Evolutionary conservation across 805 yeast genomes (phyloP).

Genomic region (Candida ficus): DNA sequence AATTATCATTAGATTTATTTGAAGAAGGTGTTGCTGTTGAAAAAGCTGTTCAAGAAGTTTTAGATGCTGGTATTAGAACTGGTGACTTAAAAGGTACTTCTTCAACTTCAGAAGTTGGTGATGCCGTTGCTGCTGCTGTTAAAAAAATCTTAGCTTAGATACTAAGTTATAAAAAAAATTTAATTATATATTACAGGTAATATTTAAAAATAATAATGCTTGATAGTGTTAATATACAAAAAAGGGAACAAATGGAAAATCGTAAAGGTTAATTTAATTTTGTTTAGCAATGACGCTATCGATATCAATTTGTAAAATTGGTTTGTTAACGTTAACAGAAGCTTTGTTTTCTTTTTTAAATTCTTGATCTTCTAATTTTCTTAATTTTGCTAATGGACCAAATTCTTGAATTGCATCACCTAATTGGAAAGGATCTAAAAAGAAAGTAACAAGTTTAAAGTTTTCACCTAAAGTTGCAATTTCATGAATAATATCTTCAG

Average conservation of each 20-base stretch:
- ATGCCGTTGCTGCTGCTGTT: conserved; percentile 79
- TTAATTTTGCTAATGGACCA: conserved; percentile 67
- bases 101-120: conserved; percentile 88
- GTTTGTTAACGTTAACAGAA: conserved; percentile 60
- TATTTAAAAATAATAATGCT: not conserved
- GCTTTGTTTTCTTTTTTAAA: conserved; percentile 38
- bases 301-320: conserved; percentile 66
- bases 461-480: conserved; percentile 56
- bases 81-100: conserved; percentile 86
- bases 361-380: conserved; percentile 52
- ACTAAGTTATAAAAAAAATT: not conserved
- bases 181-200: not conserved
- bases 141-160: conserved; percentile 40
- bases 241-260: not conserved
- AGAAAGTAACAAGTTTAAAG: conserved; percentile 54
- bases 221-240: no score
- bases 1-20: conserved; percentile 76
- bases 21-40: conserved; percentile 88
- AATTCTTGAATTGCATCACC: conserved; percentile 69
- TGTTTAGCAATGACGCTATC: conserved; percentile 63
- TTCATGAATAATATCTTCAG: conserved; percentile 77
- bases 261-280: conserved; percentile 34
- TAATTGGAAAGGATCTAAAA: conserved; percentile 66
- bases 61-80: conserved; percentile 83
- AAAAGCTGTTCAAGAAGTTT: conserved; percentile 75